Percentiles rank a stretch among this genome's conserved stretches.
phyloP scores from a whole-genome alignment of 805 yeast genomes.

The Kuraishia piskuri region DNA sequence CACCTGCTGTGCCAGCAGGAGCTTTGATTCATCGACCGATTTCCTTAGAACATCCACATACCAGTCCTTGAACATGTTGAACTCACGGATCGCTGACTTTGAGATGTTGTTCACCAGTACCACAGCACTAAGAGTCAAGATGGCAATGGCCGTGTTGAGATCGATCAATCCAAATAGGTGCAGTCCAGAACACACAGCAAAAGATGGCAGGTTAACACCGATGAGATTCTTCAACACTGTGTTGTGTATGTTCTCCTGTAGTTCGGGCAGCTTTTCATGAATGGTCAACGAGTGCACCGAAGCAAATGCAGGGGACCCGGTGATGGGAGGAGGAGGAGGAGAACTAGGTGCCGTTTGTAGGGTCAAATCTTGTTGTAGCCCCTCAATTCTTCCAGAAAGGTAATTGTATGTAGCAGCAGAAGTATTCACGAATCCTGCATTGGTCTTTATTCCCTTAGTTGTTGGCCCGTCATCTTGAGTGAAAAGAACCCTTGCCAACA shows the following conservation, averaged over 20 bases:
- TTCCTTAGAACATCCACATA: constrained; percentile 4
- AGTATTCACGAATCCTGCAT: neutral
- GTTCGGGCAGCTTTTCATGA: neutral
- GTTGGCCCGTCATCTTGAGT: constrained; percentile 2
- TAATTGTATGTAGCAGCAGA: neutral
- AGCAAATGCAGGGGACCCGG: neutral
- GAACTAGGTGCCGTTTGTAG: neutral
- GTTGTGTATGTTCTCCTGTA: constrained; percentile 1
- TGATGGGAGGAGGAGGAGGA: neutral
- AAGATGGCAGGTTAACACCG: constrained; percentile 1
- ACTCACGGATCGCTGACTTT: constrained; percentile 1
- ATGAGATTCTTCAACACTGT: constrained; percentile 1
- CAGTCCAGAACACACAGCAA: constrained; percentile 1
- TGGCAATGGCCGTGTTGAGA: constrained; percentile 23
- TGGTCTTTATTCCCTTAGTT: neutral
- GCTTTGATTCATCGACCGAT: constrained; percentile 3
- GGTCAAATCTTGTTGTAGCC: neutral
- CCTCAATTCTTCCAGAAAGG: constrained; percentile 1
- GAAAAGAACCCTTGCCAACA: constrained; percentile 19
- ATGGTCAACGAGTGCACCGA: neutral
- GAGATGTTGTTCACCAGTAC: constrained; percentile 25
- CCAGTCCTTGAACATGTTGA: constrained; percentile 5
- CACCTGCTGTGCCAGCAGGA: neutral
- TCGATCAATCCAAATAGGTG: constrained; percentile 4
- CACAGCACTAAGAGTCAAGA: constrained; percentile 34